Conservation (phyloP, 192 early-diverging fungal genomes). For the Thamnidium elegans region DNA sequence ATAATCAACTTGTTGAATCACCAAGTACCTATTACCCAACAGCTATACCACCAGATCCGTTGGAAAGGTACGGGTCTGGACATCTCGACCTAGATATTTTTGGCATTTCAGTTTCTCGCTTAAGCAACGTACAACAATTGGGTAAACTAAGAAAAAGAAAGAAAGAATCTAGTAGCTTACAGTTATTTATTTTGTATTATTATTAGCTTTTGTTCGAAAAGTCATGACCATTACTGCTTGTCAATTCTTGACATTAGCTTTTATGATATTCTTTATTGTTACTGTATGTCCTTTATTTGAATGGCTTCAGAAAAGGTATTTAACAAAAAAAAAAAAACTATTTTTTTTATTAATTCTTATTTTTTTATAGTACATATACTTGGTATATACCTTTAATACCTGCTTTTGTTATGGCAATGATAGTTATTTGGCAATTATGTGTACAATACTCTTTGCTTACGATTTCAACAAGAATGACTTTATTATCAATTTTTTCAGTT, state of each 20-base stretch:
- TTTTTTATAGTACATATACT: neutral
- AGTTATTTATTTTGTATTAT: too few relatives aligned
- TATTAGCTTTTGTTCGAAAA: neutral
- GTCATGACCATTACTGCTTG: neutral
- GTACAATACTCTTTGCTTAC: constrained; percentile 15
- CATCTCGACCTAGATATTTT: neutral
- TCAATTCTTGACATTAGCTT: neutral
- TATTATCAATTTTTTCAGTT: constrained; percentile 19
- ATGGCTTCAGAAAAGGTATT: neutral
- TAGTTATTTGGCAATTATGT: constrained; percentile 27
- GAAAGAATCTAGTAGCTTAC: too few relatives aligned
- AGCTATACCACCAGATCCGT: too few relatives aligned
- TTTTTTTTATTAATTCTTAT: neutral
- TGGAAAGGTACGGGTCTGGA: neutral
- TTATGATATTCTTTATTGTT: neutral
- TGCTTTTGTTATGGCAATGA: neutral
- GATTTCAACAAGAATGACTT: neutral
- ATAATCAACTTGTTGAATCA: too few relatives aligned
- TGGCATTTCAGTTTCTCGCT: neutral
- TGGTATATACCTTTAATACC: constrained; percentile 31
- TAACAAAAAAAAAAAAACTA: too few relatives aligned
- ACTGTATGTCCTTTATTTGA: neutral
- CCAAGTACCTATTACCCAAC: too few relatives aligned
- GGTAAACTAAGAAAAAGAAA: neutral
- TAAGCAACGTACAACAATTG: neutral